Base-by-base conservation (phyloP, 1,284 basidiomycete genomes). In the Ceratobasidium sp. region DNA sequence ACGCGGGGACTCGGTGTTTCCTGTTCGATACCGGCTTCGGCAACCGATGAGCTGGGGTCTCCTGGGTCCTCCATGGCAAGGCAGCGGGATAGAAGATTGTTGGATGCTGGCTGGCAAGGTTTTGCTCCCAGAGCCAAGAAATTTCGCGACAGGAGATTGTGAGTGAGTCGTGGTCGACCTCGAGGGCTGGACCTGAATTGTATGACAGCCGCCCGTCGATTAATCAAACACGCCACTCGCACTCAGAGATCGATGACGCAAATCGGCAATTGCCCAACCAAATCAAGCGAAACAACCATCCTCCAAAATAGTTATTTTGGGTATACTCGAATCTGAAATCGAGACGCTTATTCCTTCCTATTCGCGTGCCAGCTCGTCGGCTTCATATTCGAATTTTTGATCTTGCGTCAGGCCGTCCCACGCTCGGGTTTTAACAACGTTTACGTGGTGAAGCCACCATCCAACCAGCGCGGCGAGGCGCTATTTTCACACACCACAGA, bases 251-350 rank as follows among this genome's bases (percentile, higher is more conserved):
- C 51, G 22, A 53, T 53, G 51, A 53, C 51, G 51, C 51, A 53
- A 49, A 53, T 19, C 24, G 51, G 51, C 51, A 53, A 53, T 29
- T 27, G 4, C 4, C 22, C 16, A 53, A 14, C 51, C 51, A 53
- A 53, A 53, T 53, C n/a, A 29, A 53, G 51, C 51, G 8, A 53
- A 53, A n/a, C 48, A 27, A 11, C 7, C 19, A 19, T 19, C 24
- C 8, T 27, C 22, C 22, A 22, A 43, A 19, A 63, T 63, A 22
- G 41, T 31, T 27, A 63, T 19, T 19, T 63, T 39, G 37, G 11
- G 8, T 56, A n/a, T 56, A 43, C 37, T 68, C 56, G 65, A 68
- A 68, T 16, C 65, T 34, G 22, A 68, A 68, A 43, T 68, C 65
- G 27, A 68, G 51, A 24, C 65, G 65, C 48, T 34, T 49, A 34